phyloP scores from a whole-genome alignment of 176 grass and related monocot species.

The Pharus latifolius region DNA sequence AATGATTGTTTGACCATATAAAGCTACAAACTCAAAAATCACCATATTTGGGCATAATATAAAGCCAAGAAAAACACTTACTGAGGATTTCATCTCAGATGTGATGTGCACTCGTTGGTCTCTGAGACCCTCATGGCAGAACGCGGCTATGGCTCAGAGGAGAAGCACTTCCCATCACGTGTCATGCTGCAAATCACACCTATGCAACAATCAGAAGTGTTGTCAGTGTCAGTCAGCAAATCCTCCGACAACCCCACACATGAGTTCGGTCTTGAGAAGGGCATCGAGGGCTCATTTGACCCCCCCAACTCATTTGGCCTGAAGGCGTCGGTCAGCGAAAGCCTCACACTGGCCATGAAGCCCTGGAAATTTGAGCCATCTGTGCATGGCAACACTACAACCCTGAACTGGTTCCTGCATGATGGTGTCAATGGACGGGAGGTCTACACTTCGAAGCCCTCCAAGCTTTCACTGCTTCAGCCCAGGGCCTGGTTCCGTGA shows the following conservation, averaged over 20 bases:
- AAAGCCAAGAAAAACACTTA: conserved; percentile 13
- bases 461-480: conserved; percentile 68
- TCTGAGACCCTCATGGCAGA: conserved; percentile 76
- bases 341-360: conserved; percentile 60
- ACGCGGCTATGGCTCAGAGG: conserved; percentile 69
- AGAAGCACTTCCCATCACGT: conserved; percentile 84
- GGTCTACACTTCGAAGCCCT: conserved; percentile 59
- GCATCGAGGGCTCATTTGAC: conserved; percentile 64
- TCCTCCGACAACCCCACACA: conserved; percentile 72
- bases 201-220: conserved; percentile 62
- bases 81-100: conserved; percentile 35
- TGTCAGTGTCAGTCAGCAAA: conserved; percentile 66
- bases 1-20: neutral
- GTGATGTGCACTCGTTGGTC: conserved; percentile 53
- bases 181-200: conserved; percentile 86
- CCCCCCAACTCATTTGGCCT: conserved; percentile 61
- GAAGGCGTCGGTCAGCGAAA: conserved; percentile 35
- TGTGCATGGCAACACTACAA: conserved; percentile 45
- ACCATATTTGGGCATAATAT: neutral
- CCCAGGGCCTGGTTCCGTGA: conserved; percentile 71
- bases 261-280: conserved; percentile 53
- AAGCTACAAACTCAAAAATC: neutral
- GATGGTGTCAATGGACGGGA: conserved; percentile 71
- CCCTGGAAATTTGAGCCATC: conserved; percentile 96
- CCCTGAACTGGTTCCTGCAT: conserved; percentile 72